phyloP scores from a whole-genome alignment of 2,329 filamentous ascomycete genomes.

The Fusarium dimerum region DNA sequence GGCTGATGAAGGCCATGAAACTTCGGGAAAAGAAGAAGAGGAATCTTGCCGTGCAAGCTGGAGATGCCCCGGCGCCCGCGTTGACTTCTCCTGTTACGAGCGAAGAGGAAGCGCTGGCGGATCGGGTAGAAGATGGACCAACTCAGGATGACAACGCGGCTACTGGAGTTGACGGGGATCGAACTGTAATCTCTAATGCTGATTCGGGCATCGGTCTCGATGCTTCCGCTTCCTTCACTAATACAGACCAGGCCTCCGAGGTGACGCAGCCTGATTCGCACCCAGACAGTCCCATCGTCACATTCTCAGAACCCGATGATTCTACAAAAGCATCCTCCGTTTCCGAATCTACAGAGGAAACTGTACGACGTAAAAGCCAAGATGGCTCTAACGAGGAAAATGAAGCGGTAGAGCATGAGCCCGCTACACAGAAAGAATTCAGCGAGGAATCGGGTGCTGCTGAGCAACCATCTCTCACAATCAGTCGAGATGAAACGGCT shows the following conservation, averaged over 20 bases:
- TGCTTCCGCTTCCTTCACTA: slow-evolving; percentile 39
- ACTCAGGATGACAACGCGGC: slow-evolving; percentile 21
- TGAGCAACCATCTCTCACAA: background rate
- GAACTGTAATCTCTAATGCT: slow-evolving; percentile 43
- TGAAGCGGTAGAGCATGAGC: slow-evolving; percentile 9
- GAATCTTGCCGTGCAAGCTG: slow-evolving; percentile 29
- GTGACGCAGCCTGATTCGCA: slow-evolving; percentile 57
- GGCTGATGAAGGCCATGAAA: slow-evolving; percentile 93
- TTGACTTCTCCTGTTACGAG: slow-evolving; percentile 18
- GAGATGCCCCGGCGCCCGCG: slow-evolving; percentile 19
- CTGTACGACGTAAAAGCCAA: slow-evolving; percentile 43
- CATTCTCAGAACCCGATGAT: slow-evolving; percentile 55
- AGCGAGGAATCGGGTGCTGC: slow-evolving; percentile 5
- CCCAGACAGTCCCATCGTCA: slow-evolving; percentile 55
- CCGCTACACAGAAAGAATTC: background rate
- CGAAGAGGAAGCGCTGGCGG: slow-evolving; percentile 22
- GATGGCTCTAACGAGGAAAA: slow-evolving; percentile 19
- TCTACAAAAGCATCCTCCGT: slow-evolving; percentile 66
- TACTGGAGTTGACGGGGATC: slow-evolving; percentile 23
- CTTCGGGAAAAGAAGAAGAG: slow-evolving; percentile 75
- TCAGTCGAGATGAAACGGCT: background rate
- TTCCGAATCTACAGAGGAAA: slow-evolving; percentile 64
- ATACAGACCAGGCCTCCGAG: slow-evolving; percentile 49
- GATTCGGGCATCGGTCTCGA: slow-evolving; percentile 60
- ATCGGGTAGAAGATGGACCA: slow-evolving; percentile 23